Evolutionary conservation across 2,329 filamentous ascomycete species (phyloP), one percentile per base, ranked within the genome.

Genomic region (Fusarium brevicatenulatum): DNA sequence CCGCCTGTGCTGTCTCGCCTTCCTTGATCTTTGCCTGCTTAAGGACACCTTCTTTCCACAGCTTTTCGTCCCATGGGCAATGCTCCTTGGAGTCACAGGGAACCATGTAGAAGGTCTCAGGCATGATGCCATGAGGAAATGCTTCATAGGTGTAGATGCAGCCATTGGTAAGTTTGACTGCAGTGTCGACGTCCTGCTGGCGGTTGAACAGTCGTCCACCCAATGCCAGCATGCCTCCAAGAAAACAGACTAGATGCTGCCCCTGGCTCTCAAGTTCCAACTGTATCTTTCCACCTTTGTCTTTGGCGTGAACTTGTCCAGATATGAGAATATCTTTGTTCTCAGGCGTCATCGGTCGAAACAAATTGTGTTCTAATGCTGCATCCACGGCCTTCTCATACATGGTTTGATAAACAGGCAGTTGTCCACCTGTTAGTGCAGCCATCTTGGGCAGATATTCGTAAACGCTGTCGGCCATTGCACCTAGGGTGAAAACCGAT

Each of bases 391-490:
- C 86, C 21, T 80, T 82, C 63, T 87, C 83, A 78, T 92, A 80
- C 85, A 93, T 89, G 43, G 79, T 82, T 50, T 85, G 83, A 77
- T 92, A 92, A 66, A 88, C 79, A 30, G 87, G 55, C 23, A 86
- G 81, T 11, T 83, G 81, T 6, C 91, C 90, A 32, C 89, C 87
- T 1, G 92, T 85, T 4, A 93, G 83, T 54, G 78, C 73, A 75
- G 91, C 96, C 93, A 97, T 96, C 85, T 97, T 97, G 81, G 97
- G 91, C 28, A 97, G 88, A 78, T 97, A 97, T 82, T 97, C 94
- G 82, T 96, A 97, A 69, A 72, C 85, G 84, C 79, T 86, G 65
- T 87, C 85, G n/a, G 80, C 82, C 70, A 85, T 80, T 7, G 83
- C 87, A 19, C 87, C 87, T 5, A 89, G 79, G 0, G 85, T 86